phyloP scores from a whole-genome alignment of 2,329 filamentous ascomycete species.

The Paecilomyces dactylethromorphus region DNA sequence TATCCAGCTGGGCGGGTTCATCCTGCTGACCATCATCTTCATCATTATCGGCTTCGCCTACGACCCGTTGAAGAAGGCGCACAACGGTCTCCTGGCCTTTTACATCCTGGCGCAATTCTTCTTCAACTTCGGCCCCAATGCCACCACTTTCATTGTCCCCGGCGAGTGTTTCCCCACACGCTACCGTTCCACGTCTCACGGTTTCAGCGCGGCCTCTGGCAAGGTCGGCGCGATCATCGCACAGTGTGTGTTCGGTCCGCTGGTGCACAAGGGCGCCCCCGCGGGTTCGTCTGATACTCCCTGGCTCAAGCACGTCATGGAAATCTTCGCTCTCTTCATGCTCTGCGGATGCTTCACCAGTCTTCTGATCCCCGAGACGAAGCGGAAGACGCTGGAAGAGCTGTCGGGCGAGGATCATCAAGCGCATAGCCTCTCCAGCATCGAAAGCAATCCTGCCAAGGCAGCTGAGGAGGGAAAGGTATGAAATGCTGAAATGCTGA shows the following conservation, averaged over 20 bases:
- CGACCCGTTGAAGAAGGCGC: constrained; percentile 17
- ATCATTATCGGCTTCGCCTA: constrained; percentile 57
- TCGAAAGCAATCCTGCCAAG: constrained; percentile 3
- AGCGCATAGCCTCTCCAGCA: constrained; percentile 40
- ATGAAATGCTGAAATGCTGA: too few species aligned
- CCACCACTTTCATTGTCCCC: constrained; percentile 58
- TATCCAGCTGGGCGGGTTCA: constrained; percentile 61
- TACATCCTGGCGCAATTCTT: constrained; percentile 62
- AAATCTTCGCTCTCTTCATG: constrained; percentile 78
- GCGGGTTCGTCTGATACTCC: constrained; percentile 49
- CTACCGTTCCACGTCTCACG: constrained; percentile 59
- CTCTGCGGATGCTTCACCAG: constrained; percentile 62
- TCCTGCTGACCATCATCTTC: constrained; percentile 56
- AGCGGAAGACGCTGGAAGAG: constrained; percentile 65
- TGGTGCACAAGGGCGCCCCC: constrained; percentile 52
- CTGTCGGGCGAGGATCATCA: constrained; percentile 61
- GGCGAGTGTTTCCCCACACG: constrained; percentile 60
- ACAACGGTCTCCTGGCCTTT: constrained; percentile 50
- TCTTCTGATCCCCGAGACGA: constrained; percentile 71
- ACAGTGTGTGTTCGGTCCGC: constrained; percentile 58
- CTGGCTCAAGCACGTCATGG: constrained; percentile 67
- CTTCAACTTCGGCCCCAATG: constrained; percentile 48
- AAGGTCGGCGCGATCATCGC: constrained; percentile 64
- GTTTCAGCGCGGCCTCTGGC: constrained; percentile 59
- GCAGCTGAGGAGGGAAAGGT: constrained; percentile 2